Evolutionary conservation across 306 rosid species (phyloP).

Genomic region (Coriaria nepalensis): DNA sequence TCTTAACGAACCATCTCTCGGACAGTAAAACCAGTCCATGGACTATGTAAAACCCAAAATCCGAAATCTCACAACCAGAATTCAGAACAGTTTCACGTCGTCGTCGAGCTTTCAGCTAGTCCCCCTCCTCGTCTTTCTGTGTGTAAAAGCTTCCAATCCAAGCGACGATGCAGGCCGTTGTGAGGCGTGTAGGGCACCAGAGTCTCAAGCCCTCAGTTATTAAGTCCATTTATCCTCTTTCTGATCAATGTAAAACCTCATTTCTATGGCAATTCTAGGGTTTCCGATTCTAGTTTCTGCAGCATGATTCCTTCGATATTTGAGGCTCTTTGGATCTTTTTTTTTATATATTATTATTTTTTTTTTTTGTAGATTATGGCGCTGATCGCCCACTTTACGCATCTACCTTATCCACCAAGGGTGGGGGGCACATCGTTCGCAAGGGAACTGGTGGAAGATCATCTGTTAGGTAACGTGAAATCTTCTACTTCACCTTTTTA

Average conservation of each 20-base stretch:
- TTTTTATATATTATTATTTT: background rate
- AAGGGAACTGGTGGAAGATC: conserved; percentile 99
- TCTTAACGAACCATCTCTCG: too few species aligned
- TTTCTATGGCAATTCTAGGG: conserved; percentile 7
- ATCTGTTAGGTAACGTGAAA: conserved; percentile 58
- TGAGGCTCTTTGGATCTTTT: background rate
- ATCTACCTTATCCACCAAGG: conserved; percentile 62
- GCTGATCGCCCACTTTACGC: conserved; percentile 49
- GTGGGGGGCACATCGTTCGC: conserved; percentile 77
- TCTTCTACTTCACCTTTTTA: background rate
- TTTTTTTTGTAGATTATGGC: conserved; percentile 39
- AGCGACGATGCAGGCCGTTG: conserved; percentile 62
- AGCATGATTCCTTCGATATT: conserved; percentile 3
- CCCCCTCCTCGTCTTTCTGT: conserved; percentile 6
- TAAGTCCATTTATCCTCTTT: conserved; percentile 45
- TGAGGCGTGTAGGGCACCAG: conserved; percentile 63
- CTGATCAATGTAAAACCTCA: conserved; percentile 38
- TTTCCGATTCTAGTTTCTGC: conserved; percentile 1
- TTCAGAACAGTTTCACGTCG: too few species aligned
- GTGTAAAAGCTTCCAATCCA: conserved; percentile 11
- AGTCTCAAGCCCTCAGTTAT: conserved; percentile 30
- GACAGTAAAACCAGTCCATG: too few species aligned
- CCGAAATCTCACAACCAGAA: too few species aligned
- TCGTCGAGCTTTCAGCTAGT: too few species aligned
- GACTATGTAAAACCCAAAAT: too few species aligned